Evolutionary conservation across 2,329 filamentous ascomycete species (phyloP).

Genomic region (Sporothrix brunneoviolacea): DNA sequence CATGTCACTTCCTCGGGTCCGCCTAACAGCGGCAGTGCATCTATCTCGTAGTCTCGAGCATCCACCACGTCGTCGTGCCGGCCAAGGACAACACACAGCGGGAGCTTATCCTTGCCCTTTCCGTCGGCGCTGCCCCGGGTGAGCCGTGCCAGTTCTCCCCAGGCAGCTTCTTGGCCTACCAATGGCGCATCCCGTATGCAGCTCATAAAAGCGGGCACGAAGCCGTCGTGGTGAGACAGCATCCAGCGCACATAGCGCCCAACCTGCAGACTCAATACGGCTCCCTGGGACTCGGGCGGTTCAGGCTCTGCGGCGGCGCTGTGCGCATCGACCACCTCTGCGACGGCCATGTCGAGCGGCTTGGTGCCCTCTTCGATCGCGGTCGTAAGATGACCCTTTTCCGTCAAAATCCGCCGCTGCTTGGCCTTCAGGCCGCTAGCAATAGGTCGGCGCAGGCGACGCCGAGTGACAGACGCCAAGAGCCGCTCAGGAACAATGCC

Average conservation of each 20-base stretch:
- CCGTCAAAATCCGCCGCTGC: background rate
- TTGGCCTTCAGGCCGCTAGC: constrained; percentile 30
- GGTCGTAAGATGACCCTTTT: background rate
- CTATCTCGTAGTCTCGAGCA: constrained; percentile 39
- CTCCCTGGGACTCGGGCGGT: constrained; percentile 19
- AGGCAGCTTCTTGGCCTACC: constrained; percentile 44
- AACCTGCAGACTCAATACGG: constrained; percentile 38
- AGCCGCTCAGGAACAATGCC: constrained; percentile 48
- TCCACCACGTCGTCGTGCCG: constrained; percentile 46
- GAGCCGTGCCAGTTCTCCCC: constrained; percentile 37
- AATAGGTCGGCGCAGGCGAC: constrained; percentile 45
- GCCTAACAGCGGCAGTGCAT: constrained; percentile 45
- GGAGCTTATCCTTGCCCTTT: constrained; percentile 23
- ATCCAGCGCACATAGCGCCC: constrained; percentile 52
- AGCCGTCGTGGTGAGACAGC: constrained; percentile 48
- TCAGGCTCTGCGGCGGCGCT: constrained; percentile 16
- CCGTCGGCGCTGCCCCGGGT: constrained; percentile 16
- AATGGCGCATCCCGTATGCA: constrained; percentile 49
- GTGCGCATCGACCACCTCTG: constrained; percentile 33
- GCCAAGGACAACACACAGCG: constrained; percentile 47
- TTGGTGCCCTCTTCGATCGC: constrained; percentile 8
- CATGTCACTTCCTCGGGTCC: constrained; percentile 44
- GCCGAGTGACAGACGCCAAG: constrained; percentile 41
- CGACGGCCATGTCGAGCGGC: constrained; percentile 33
- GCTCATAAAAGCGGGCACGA: constrained; percentile 54